Evolutionary conservation across 2,329 filamentous ascomycete species (phyloP).

Genomic region (Diaporthe humulicola): DNA sequence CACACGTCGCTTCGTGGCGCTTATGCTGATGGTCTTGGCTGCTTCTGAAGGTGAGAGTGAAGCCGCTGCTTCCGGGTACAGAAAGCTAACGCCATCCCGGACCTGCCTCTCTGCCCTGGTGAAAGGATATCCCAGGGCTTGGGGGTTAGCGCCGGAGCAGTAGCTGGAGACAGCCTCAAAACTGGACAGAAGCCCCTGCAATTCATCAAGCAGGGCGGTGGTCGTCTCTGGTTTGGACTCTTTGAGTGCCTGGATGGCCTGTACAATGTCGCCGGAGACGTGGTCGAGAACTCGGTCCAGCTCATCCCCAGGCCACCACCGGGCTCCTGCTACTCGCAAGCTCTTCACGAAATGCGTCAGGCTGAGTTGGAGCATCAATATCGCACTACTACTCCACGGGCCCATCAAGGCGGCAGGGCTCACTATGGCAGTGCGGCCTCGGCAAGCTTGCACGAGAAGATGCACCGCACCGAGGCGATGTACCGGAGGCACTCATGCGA

Average conservation of each 20-base stretch:
- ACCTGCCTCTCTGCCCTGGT: slow-evolving; percentile 49
- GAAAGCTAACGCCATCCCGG: slow-evolving; percentile 44
- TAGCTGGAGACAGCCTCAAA: slow-evolving; percentile 44
- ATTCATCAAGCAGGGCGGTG: slow-evolving; percentile 40
- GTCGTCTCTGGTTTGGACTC: slow-evolving; percentile 45
- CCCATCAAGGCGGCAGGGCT: slow-evolving; percentile 19
- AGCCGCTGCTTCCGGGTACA: slow-evolving; percentile 44
- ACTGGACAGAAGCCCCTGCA: slow-evolving; percentile 42
- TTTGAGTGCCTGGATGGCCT: slow-evolving; percentile 54
- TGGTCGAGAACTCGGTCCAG: slow-evolving; percentile 44
- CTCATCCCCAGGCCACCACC: slow-evolving; percentile 44
- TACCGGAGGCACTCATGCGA: slow-evolving; percentile 46
- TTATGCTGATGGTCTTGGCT: not conserved
- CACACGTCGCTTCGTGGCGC: not conserved
- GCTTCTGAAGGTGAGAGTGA: not conserved
- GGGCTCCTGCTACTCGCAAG: slow-evolving; percentile 40
- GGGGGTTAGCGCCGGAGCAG: slow-evolving; percentile 40
- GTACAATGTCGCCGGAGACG: slow-evolving; percentile 53
- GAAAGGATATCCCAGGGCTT: slow-evolving; percentile 45
- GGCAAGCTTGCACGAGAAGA: slow-evolving; percentile 53
- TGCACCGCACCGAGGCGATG: slow-evolving; percentile 50
- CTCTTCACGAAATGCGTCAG: slow-evolving; percentile 45
- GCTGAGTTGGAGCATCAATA: slow-evolving; percentile 40
- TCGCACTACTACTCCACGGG: not conserved
- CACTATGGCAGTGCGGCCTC: slow-evolving; percentile 49